A percentile compares a stretch with the other conserved stretches of the same genome.
These are phyloP conservation scores for Musa beccarii DNA, from an alignment of 176 grass and related monocot species.

Conservation along the genomic window DNA sequence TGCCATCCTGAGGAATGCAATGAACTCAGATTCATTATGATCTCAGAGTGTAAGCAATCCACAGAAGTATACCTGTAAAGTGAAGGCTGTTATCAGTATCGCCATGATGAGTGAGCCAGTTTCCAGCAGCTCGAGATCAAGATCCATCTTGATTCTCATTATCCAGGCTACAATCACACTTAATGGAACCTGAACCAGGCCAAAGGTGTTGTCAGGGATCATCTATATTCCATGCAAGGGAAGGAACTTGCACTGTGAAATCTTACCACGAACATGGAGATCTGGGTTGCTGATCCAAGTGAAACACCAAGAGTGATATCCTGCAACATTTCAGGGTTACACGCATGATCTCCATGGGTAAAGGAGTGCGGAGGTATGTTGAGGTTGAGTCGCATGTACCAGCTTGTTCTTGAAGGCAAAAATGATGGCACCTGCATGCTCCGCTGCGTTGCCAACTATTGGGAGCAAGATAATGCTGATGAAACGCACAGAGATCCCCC, in stretches of 20 bases:
- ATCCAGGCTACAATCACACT: constrained; percentile 49
- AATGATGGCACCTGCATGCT: constrained; percentile 9
- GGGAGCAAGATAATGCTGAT: constrained; percentile 14
- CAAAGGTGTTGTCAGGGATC: too few species aligned
- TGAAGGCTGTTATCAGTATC: constrained; percentile 44
- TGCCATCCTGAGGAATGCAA: too few species aligned
- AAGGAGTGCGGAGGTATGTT: too few species aligned
- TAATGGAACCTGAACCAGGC: constrained; percentile 37
- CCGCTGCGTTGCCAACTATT: constrained; percentile 6
- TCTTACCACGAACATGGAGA: constrained; percentile 61
- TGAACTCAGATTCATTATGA: too few species aligned
- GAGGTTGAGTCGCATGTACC: too few species aligned
- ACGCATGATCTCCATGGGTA: too few species aligned
- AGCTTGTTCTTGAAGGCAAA: constrained; percentile 18
- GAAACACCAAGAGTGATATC: constrained; percentile 45
- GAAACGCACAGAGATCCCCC: constrained; percentile 6
- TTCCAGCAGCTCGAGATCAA: constrained; percentile 50
- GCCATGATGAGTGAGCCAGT: constrained; percentile 43
- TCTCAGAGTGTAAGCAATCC: too few species aligned
- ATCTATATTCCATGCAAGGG: background rate
- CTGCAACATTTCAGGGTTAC: too few species aligned
- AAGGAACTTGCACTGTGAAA: background rate
- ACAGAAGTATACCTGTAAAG: too few species aligned
- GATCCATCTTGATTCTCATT: constrained; percentile 47
- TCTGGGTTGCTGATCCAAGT: constrained; percentile 56